Evolutionary conservation across 306 rosid genomes (phyloP), one percentile per base, ranked within the genome.

Genomic region (Abrus precatorius): DNA sequence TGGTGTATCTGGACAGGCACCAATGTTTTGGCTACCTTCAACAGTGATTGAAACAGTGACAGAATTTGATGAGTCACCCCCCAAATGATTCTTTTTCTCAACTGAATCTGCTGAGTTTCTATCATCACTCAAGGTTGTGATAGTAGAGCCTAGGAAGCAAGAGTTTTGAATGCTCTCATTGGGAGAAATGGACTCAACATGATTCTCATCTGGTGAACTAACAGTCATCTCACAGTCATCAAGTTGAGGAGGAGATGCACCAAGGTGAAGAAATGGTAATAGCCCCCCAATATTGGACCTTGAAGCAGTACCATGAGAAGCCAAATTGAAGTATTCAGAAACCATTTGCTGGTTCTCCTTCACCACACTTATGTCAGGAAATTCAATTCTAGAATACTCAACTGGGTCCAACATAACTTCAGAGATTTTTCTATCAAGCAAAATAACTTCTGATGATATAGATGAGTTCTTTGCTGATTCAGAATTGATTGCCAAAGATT

Each of bases 311-410:
- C 33, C 80, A 49, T 71, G 86, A 54, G 77, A 9, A 40, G 84
- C 80, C 76, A 80, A 77, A 68, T 80, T 85, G 82, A 93, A 93
- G 77, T 90, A 93, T 87, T 93, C 89, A 0, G 94, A 81, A 5
- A 90, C 94, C 98, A 93, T 93, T 75, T 87, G 88, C 44, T 91
- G 97, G 32, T 91, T 95, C 89, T 91, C 94, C 63, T 80, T 91
- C 20, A 80, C 94, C 47, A 83, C 86, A 80, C 85, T 84, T 56
- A 93, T 72, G 36, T 93, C 97, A 5, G 98, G 97, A 83, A 93
- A 93, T 65, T 91, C 98, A 61, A 93, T 90, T 75, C 98, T 90
- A 3, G 94, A 85, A 77, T 86, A 91, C 86, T 93, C 97, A 54
- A 82, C 68, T 43, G 90, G 90, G 81, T 91, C 94, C 74, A 84